Evolutionary conservation across 768 basidiomycete species (phyloP).

Genomic region (Pulveroboletus sp.): DNA sequence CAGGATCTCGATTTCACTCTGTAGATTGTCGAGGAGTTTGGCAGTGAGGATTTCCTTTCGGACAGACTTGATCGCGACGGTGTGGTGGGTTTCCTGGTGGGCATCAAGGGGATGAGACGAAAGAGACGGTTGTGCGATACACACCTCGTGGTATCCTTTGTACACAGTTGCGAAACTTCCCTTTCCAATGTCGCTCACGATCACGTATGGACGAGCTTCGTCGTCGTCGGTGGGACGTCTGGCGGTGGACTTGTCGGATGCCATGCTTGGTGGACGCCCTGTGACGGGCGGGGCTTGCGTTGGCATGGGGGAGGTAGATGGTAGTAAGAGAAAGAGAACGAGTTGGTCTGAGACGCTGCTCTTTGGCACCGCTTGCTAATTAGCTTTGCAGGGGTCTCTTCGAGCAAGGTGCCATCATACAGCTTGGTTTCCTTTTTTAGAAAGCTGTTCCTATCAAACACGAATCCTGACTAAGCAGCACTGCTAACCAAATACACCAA

Average conservation of each 20-base stretch:
- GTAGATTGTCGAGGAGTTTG: constrained; percentile 96
- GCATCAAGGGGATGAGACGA: neutral
- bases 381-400: constrained; percentile 25
- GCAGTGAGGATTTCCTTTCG: constrained; percentile 81
- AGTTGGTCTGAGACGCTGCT: neutral
- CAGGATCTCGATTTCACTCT: constrained; percentile 95
- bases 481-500: neutral
- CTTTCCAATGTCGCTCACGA: constrained; percentile 75
- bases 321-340: constrained; percentile 13
- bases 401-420: constrained; percentile 17
- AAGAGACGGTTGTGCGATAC: constrained; percentile 22
- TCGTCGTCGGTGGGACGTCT: constrained; percentile 52
- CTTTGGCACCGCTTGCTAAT: constrained; percentile 20
- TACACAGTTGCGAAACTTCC: constrained; percentile 97
- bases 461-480: constrained; percentile 15
- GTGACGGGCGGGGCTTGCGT: constrained; percentile 16
- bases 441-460: constrained; percentile 24
- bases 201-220: constrained; percentile 74
- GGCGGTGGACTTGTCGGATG: constrained; percentile 24
- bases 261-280: constrained; percentile 22
- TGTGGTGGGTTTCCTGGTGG: constrained; percentile 65
- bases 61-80: constrained; percentile 94
- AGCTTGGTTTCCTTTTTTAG: constrained; percentile 21
- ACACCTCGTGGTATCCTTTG: constrained; percentile 86
- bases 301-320: constrained; percentile 16